phyloP scores from a whole-genome alignment of 306 rosid genomes.

The Senna siamea region DNA sequence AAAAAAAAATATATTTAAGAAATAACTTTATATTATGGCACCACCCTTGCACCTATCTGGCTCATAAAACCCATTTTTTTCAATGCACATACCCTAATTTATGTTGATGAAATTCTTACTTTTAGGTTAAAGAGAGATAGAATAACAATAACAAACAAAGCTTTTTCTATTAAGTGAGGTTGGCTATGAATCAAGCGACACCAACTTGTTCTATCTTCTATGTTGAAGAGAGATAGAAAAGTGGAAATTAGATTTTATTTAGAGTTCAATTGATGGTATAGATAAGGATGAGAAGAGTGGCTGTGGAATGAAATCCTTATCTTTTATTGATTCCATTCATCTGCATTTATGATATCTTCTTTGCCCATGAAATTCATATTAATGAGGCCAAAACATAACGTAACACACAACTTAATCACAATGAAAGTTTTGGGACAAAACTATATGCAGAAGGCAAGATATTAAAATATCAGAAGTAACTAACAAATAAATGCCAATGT shows the following conservation, averaged over 20 bases:
- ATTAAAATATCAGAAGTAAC: conserved; percentile 25
- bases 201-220: too few species aligned
- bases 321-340: conserved; percentile 1
- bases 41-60: neutral
- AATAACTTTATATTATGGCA: conserved; percentile 22
- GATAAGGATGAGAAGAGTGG: conserved; percentile 4
- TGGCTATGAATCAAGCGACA: too few species aligned
- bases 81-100: too few species aligned
- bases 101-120: too few species aligned
- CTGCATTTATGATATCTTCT: conserved; percentile 1
- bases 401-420: conserved; percentile 14
- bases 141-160: too few species aligned
- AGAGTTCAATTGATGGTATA: neutral
- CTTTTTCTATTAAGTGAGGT: too few species aligned
- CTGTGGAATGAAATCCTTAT: neutral
- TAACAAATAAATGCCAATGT: conserved; percentile 36
- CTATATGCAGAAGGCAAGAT: conserved; percentile 26
- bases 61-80: conserved; percentile 8
- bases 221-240: neutral
- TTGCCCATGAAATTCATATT: neutral
- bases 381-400: conserved; percentile 22
- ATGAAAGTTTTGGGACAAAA: conserved; percentile 9
- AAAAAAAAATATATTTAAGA: conserved; percentile 10
- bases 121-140: too few species aligned
- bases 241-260: neutral